phyloP scores from a whole-genome alignment of 1,284 basidiomycete species.

The Boletus calvinii region DNA sequence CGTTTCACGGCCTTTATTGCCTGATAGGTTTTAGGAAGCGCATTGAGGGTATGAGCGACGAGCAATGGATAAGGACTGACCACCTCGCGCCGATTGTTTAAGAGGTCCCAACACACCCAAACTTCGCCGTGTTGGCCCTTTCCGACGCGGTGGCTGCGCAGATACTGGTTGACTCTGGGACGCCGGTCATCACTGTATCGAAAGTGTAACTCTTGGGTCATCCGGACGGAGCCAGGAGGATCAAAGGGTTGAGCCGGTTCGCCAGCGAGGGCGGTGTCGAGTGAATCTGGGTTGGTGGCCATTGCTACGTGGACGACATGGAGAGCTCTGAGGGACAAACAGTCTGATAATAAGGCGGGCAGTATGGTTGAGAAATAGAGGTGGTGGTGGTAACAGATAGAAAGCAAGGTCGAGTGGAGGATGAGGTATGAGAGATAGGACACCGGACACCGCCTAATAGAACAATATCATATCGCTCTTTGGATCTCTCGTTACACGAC shows the following conservation, averaged over 20 bases:
- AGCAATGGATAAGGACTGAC: conserved; percentile 33
- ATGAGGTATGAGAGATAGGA: conserved; percentile 16
- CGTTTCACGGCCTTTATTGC: conserved; percentile 83
- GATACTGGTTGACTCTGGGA: conserved; percentile 78
- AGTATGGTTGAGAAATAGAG: conserved; percentile 12
- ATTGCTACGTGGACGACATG: conserved; percentile 31
- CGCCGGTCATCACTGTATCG: conserved; percentile 38
- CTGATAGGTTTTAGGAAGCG: conserved; percentile 39
- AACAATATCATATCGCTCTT: conserved; percentile 7
- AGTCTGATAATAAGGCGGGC: conserved; percentile 8
- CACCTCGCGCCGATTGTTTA: conserved; percentile 38
- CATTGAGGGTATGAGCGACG: conserved; percentile 7
- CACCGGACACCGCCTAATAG: conserved; percentile 33
- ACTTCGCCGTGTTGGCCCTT: conserved; percentile 84
- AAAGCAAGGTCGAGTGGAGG: conserved; percentile 18
- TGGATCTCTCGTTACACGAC: conserved; percentile 20
- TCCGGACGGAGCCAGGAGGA: conserved; percentile 52
- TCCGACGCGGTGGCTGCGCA: conserved; percentile 68
- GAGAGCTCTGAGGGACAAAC: conserved; percentile 15
- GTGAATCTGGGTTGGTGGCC: conserved; percentile 26
- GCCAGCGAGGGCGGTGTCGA: conserved; percentile 16
- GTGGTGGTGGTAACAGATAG: conserved; percentile 18
- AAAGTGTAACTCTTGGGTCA: conserved; percentile 52
- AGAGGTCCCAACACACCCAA: conserved; percentile 64
- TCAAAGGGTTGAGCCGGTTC: conserved; percentile 40